phyloP scores from a whole-genome alignment of 1,284 basidiomycete genomes.

The Ganoderma meredithae region DNA sequence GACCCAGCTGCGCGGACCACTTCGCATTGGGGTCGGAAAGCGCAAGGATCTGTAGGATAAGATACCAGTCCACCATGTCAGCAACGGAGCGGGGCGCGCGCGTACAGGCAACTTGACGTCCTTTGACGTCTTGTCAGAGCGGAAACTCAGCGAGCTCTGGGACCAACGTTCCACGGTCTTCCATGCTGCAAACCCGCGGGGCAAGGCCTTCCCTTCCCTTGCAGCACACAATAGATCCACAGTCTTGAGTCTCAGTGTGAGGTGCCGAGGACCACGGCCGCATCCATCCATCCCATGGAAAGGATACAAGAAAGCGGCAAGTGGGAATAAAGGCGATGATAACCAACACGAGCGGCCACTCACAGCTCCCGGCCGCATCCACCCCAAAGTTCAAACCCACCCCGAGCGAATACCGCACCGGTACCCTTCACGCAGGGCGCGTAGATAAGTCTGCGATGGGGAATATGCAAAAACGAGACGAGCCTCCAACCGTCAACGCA shows the following conservation, averaged over 20 bases:
- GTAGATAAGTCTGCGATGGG: no score
- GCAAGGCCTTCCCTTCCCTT: no score
- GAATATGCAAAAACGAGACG: no score
- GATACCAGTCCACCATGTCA: not conserved
- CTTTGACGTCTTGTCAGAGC: not conserved
- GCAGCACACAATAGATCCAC: no score
- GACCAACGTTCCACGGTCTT: not conserved
- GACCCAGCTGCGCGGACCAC: constrained; percentile 71
- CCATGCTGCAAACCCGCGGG: no score
- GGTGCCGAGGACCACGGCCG: no score
- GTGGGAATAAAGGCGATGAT: not conserved
- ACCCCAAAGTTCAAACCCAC: not conserved
- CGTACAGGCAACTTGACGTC: not conserved
- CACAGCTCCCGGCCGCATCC: not conserved
- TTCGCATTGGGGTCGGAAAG: constrained; percentile 69
- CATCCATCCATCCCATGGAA: no score
- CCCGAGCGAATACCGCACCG: no score
- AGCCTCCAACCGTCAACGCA: not conserved
- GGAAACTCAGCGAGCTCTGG: not conserved
- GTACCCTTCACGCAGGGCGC: no score
- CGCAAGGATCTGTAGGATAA: constrained; percentile 51
- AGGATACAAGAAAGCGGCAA: not conserved
- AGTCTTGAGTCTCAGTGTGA: no score
- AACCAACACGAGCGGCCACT: not conserved
- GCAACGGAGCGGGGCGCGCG: not conserved